Percentiles rank a stretch among this genome's conserved stretches.
These are phyloP conservation scores for Cetraspora pellucida DNA, from an alignment of 192 early-diverging fungal genomes.

Conservation along the genomic window DNA sequence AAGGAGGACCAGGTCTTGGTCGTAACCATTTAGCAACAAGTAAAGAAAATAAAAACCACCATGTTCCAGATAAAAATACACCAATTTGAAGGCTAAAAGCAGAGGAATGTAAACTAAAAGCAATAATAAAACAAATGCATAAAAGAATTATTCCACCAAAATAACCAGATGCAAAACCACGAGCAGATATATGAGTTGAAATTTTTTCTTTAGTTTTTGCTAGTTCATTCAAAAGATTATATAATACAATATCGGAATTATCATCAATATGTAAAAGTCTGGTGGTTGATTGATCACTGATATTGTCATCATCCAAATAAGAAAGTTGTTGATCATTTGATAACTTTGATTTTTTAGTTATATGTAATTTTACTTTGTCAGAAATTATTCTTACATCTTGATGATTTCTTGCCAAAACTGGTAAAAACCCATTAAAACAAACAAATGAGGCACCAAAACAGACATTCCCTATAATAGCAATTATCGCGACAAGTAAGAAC, in stretches of 20 bases:
- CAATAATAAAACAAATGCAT: slow-evolving; percentile 46
- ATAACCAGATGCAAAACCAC: slow-evolving; percentile 50
- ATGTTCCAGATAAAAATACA: slow-evolving; percentile 52
- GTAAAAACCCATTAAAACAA: slow-evolving; percentile 57
- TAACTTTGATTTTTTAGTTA: not conserved
- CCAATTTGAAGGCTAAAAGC: slow-evolving; percentile 47
- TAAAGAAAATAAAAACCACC: slow-evolving; percentile 55
- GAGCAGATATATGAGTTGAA: slow-evolving; percentile 47
- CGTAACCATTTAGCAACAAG: slow-evolving; percentile 45
- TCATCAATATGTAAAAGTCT: not conserved
- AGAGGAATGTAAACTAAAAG: slow-evolving; percentile 38
- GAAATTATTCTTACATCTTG: slow-evolving; percentile 29
- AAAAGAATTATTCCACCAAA: slow-evolving; percentile 52
- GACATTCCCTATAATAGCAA: slow-evolving; percentile 50
- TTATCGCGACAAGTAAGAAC: slow-evolving; percentile 40
- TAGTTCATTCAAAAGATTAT: slow-evolving; percentile 10
- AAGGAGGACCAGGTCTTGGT: slow-evolving; percentile 50
- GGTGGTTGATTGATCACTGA: not conserved
- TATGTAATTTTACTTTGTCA: slow-evolving; percentile 18
- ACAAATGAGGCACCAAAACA: slow-evolving; percentile 53
- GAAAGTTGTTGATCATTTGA: not conserved
- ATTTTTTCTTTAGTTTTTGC: slow-evolving; percentile 35
- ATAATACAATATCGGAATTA: not conserved
- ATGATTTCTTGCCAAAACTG: slow-evolving; percentile 46
- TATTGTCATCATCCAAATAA: not conserved